Evolutionary conservation across 495 filamentous ascomycete species (phyloP), one percentile per base, ranked within the genome.

Genomic region (Penicillium malachiteum): DNA sequence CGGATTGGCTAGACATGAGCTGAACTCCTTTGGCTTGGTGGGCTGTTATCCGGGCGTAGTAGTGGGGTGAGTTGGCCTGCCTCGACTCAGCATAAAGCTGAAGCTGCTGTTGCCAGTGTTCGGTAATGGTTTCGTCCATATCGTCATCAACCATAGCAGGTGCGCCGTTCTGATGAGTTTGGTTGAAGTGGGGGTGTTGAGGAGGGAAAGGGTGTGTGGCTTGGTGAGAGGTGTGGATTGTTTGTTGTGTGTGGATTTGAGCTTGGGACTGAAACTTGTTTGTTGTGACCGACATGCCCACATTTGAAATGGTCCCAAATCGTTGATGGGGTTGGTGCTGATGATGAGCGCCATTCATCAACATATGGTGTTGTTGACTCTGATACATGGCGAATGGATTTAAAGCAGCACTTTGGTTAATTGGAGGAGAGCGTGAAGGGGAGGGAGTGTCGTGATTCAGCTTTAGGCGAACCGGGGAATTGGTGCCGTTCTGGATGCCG

Each of bases 81-180:
- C 81, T 86, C 64, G 89, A 83, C 53, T 91, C 86, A 33, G 87
- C 85, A 51, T 84, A 84, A 48, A 94, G 74, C 53, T 87, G 87
- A 45, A 96, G 72, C 67, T 99, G 94, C 63, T 91, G 85, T 52
- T 85, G 84, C 92, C 92, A 97, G 66, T 96, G 87, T 60, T 95
- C 91, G 57, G 79, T 90, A 62, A 86, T 81, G 35, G 85, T 75
- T 18, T 86, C 84, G 44, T 75, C 77, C 32, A 83, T 64, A 10
- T 77, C 81, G 41, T 77, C 78, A 54, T 86, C 82, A n/a, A 79
- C 69, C 44, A 78, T 81, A 35, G 71, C 71, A 33, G 74, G 80
- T 51, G 71, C 87, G 40, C 91, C 90, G 68, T 96, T 96, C 58
- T 88, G 91, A 58, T 79, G 87, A 61, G 67, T 84, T 10, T 84